Evolutionary conservation across 164 flowering plant species (phyloP), one percentile per base, ranked within the genome.

Genomic region (Aristolochia fimbriata): DNA sequence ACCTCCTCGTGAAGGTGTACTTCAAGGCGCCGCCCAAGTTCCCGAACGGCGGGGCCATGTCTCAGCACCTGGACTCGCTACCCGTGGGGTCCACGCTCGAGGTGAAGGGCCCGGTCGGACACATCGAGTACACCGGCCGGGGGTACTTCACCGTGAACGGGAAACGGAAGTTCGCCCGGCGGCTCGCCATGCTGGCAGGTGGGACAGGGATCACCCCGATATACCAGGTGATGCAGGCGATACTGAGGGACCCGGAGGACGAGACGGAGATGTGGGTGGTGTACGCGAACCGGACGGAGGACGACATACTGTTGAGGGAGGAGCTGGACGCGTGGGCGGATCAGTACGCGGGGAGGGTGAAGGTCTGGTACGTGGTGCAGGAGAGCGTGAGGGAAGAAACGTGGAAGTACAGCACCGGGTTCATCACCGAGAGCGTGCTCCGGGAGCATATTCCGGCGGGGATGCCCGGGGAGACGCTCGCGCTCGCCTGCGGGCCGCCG

Each of bases 141-240:
- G 97, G 99, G 0, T 74, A 77, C 62, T 90, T 94, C 66, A 22
- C 51, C 1, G 93, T 86, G 47, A 80, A 77, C 47, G 91, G 95
- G 21, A 78, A 86, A 51, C 83, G 70, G 16, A 83, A 77, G 81
- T 81, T 70, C 57, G 95, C 87, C 22, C 84, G 76, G 71, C 71
- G 73, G 64, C 76, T 94, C 1, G 81, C 96, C 8, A 90, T 94
- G 99, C 13, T 90, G 2, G 89, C 99, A 4, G 99, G 99, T 15
- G 99, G 99, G 24, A 85, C 97, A 0, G 97, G 99, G 2, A 94
- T 94, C 62, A 94, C 99, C 0, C 99, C 99, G 0, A 78, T 94
- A 0, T 94, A 94, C 61, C 99, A 94, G 62, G 81, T 94, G 8
- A 78, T 85, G 47, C 96, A 88, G 64, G 92, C 97, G 1, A 76